Conservation (phyloP, 208 protist genomes). For the Lotmaria passim region DNA sequence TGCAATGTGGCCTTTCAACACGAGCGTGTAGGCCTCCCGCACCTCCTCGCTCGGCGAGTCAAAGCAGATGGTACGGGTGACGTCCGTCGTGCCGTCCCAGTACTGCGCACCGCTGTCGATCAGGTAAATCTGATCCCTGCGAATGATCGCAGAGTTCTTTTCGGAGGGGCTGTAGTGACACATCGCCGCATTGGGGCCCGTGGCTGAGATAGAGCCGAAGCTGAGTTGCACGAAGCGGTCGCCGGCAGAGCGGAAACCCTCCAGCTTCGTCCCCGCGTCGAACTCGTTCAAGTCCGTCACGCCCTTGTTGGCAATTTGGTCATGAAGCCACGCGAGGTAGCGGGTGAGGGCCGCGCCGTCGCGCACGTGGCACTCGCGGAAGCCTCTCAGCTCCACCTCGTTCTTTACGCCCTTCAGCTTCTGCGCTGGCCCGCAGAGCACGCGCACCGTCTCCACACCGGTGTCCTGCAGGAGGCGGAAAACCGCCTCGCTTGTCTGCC, state of each 20-base stretch:
- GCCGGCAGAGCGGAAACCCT: slow-evolving; percentile 73
- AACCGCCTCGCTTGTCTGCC: slow-evolving; percentile 77
- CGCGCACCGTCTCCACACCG: slow-evolving; percentile 40
- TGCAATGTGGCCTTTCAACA: slow-evolving; percentile 96
- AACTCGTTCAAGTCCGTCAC: slow-evolving; percentile 87
- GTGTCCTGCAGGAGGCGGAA: slow-evolving; percentile 42
- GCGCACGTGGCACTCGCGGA: slow-evolving; percentile 92
- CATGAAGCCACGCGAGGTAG: slow-evolving; percentile 93
- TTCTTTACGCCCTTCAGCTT: slow-evolving; percentile 94
- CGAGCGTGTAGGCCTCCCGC: slow-evolving; percentile 94
- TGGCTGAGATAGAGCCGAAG: slow-evolving; percentile 93
- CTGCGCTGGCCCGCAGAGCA: slow-evolving; percentile 73
- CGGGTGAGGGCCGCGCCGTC: slow-evolving; percentile 93
- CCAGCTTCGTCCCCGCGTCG: slow-evolving; percentile 77
- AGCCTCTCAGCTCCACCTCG: slow-evolving; percentile 88
- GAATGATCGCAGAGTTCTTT: slow-evolving; percentile 67
- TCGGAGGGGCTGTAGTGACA: slow-evolving; percentile 93
- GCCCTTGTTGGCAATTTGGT: slow-evolving; percentile 59
- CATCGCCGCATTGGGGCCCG: slow-evolving; percentile 93
- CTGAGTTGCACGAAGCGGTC: slow-evolving; percentile 89
- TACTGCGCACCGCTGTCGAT: slow-evolving; percentile 97
- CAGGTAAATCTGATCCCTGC: slow-evolving; percentile 88
- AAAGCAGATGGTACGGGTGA: slow-evolving; percentile 97
- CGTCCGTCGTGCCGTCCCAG: slow-evolving; percentile 96
- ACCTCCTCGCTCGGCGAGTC: slow-evolving; percentile 54